phyloP scores from a whole-genome alignment of 129 eudicot species.

The Tanacetum coccineum region DNA sequence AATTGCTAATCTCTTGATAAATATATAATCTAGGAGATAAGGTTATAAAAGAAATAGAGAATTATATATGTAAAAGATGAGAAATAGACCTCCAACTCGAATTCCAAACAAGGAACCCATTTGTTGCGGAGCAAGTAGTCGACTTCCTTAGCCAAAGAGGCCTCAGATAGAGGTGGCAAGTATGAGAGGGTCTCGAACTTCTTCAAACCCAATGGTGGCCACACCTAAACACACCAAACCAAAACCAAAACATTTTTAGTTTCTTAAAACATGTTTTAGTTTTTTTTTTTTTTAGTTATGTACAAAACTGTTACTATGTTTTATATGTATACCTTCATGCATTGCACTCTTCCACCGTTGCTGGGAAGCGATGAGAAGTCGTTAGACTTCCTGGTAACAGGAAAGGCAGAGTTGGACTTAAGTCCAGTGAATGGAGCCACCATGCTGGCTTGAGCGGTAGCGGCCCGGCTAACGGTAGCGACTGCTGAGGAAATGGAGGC shows the following conservation, averaged over 20 bases:
- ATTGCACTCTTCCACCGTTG: constrained; percentile 51
- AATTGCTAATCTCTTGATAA: no score
- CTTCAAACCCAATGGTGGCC: constrained; percentile 62
- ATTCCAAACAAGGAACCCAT: constrained; percentile 83
- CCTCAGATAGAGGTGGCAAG: constrained; percentile 36
- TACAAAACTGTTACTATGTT: no score
- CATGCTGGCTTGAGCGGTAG: constrained; percentile 51
- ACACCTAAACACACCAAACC: constrained; percentile 26
- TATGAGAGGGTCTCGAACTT: constrained; percentile 72
- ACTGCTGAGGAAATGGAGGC: constrained; percentile 38
- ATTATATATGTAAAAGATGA: constrained; percentile 11
- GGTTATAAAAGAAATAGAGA: not conserved
- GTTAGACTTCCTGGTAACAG: constrained; percentile 31
- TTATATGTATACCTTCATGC: constrained; percentile 49
- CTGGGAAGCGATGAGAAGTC: constrained; percentile 45
- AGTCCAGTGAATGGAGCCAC: constrained; percentile 54
- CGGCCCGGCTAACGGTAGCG: constrained; percentile 33
- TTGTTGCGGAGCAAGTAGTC: constrained; percentile 55
- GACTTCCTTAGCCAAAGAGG: constrained; percentile 34
- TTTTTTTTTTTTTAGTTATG: not conserved
- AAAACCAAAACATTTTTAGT: not conserved
- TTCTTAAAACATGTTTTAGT: not conserved
- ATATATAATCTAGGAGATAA: no score
- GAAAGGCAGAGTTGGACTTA: constrained; percentile 43
- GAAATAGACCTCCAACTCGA: constrained; percentile 31